Percentiles rank a stretch among this genome's conserved stretches.
phyloP scores from a whole-genome alignment of 2,329 filamentous ascomycete species.

The Aspergillus aculeatinus region DNA sequence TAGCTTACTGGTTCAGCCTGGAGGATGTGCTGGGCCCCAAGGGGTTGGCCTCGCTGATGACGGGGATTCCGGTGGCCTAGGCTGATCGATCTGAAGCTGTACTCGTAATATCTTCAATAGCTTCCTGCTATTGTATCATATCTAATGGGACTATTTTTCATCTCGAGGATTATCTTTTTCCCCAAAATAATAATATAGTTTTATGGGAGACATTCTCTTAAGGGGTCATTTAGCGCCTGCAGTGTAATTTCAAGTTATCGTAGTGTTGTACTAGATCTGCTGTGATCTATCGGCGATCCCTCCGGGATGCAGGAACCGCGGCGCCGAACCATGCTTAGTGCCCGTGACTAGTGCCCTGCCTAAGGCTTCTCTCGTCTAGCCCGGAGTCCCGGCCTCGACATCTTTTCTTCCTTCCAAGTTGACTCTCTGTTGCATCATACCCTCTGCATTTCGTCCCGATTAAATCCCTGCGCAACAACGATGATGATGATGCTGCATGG shows the following conservation, averaged over 20 bases:
- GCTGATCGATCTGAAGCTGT: constrained; percentile 6
- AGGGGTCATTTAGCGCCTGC: too few relatives aligned
- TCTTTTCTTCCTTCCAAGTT: background rate
- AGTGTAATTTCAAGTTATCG: too few relatives aligned
- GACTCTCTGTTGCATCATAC: background rate
- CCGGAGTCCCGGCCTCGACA: background rate
- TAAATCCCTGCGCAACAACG: background rate
- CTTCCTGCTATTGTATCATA: too few relatives aligned
- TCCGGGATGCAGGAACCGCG: background rate
- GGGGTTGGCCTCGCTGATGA: constrained; percentile 21
- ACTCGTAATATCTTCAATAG: too few relatives aligned
- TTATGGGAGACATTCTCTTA: too few relatives aligned
- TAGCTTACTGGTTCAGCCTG: constrained; percentile 16
- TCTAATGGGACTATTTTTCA: too few relatives aligned
- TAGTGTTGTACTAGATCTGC: too few relatives aligned
- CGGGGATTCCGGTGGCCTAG: constrained; percentile 24
- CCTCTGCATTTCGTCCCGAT: background rate
- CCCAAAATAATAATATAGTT: too few relatives aligned
- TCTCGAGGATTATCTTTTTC: too few relatives aligned
- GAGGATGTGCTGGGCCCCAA: constrained; percentile 21
- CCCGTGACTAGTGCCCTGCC: background rate
- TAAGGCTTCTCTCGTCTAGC: background rate
- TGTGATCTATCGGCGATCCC: background rate
- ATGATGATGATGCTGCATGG: background rate
- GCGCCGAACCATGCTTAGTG: background rate